These are phyloP conservation scores for Pythium guiyangense DNA, from an alignment of 352 stramenopile species.

Conservation along the genomic window DNA sequence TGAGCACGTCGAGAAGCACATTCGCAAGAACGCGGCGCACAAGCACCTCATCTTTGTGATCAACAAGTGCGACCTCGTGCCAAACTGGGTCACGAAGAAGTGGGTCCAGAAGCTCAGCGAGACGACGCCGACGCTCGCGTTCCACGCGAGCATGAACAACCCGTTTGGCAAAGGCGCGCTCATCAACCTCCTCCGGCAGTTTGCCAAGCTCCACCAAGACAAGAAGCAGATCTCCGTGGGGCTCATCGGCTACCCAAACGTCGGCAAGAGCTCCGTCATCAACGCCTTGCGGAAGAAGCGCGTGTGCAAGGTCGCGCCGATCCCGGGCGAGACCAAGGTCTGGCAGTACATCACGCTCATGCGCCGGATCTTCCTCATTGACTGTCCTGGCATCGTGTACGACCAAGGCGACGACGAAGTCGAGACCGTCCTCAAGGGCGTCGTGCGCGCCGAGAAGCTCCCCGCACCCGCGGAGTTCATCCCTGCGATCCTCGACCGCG, in stretches of 20 bases:
- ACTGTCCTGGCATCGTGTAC: conserved; percentile 99
- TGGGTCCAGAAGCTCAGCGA: conserved; percentile 96
- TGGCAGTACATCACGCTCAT: conserved; percentile 99
- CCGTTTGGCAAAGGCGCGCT: conserved; percentile 99
- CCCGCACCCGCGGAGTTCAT: conserved; percentile 97
- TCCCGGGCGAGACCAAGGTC: conserved; percentile 97
- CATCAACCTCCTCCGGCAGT: conserved; percentile 98
- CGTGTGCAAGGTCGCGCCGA: conserved; percentile 86
- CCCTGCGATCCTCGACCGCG: conserved; percentile 88
- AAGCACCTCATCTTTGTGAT: conserved; percentile 99
- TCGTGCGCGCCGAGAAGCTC: conserved; percentile 96
- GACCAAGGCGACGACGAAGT: conserved; percentile 91
- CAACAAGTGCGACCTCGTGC: conserved; percentile 99
- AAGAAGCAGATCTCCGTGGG: conserved; percentile 91
- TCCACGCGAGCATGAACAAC: conserved; percentile 99
- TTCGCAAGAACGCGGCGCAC: conserved; percentile 96
- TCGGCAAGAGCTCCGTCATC: conserved; percentile 90
- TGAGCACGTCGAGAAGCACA: conserved; percentile 96
- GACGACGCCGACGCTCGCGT: conserved; percentile 97
- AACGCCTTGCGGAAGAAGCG: conserved; percentile 87
- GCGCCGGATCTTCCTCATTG: conserved; percentile 99
- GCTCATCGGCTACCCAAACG: conserved; percentile 89
- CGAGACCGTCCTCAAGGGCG: conserved; percentile 97
- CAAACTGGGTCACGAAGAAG: conserved; percentile 98
- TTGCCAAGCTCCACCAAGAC: conserved; percentile 96